Conservation (phyloP, 495 filamentous ascomycete genomes). For the Tuber borchii region DNA sequence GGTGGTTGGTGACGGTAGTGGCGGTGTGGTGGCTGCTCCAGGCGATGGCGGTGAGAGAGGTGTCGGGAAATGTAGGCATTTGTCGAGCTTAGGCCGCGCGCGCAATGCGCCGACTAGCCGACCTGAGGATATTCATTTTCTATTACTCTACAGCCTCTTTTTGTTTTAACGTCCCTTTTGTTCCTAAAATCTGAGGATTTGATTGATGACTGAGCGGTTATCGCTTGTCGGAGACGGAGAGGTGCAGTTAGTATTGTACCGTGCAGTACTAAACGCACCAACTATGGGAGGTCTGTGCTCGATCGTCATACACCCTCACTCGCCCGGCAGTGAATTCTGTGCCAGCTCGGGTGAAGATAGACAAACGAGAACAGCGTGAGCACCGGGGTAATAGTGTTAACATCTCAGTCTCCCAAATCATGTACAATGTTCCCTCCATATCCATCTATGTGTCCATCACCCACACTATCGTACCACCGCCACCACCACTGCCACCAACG, state of each 20-base stretch:
- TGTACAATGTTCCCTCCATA: neutral
- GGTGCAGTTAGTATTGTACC: neutral
- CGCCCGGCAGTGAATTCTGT: neutral
- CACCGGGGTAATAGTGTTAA: neutral
- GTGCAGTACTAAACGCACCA: neutral
- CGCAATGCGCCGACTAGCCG: neutral
- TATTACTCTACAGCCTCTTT: neutral
- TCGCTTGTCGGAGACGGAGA: neutral
- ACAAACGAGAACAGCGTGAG: neutral
- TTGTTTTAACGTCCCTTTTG: neutral
- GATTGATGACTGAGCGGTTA: neutral
- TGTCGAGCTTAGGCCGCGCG: neutral
- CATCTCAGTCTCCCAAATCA: neutral
- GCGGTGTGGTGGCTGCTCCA: neutral
- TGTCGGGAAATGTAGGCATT: neutral
- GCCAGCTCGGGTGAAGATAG: neutral
- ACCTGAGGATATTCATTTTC: neutral
- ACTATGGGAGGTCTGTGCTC: neutral
- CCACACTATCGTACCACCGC: neutral
- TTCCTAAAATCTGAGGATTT: neutral
- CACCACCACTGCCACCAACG: neutral
- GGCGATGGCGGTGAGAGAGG: neutral
- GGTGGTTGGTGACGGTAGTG: neutral
- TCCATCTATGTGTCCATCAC: neutral
- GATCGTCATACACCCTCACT: neutral